Base-by-base conservation (phyloP, 768 basidiomycete genomes). In the Boletales sp. region DNA sequence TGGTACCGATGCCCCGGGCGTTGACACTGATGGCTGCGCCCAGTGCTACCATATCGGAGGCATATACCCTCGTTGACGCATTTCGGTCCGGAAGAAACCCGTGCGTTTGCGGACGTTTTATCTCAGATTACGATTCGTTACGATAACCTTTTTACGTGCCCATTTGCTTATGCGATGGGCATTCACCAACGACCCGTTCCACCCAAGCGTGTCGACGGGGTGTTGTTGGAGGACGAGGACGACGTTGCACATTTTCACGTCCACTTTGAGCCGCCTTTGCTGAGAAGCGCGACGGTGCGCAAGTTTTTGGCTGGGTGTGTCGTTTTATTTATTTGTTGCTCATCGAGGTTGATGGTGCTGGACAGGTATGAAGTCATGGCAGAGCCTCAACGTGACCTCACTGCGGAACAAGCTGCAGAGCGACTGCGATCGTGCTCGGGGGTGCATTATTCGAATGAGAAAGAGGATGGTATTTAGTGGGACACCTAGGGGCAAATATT, bases 141-240 rank as follows among this genome's bases (percentile, higher is more conserved):
- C 57, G 89, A 88, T 60, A 89, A 87, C 59, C 70, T 92, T 30
- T 92, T 92, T 64, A 78, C 77, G 7, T 92, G 89, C 64, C 87
- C 90, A 0, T 96, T 95, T 68, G 86, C 90, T 1, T 96, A 95
- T 66, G 93, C 90, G 8, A 94, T 95, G 90, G 94, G 94, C 33
- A 79, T 95, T 41, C 94, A 95, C 62, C 94, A 96, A 65, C 79
- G 85, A 2, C 87, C 91, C 6, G 61, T 81, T 3, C 81, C 85
- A 9, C 66, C 70, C 7, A 51, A 54, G 18, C 49, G 59, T 37
- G 64, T 65, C 15, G 65, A 71, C 10, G 61, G 56, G 12, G 39
- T 15, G 11, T n/a, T 53, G 11, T 34, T 50, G 25, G 69, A 72
- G 11, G 74, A 80, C 35, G 72, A 73, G 9, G 72, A 73, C 34